Conservation (phyloP, 306 rosid genomes). For the Quercus agrifolia region DNA sequence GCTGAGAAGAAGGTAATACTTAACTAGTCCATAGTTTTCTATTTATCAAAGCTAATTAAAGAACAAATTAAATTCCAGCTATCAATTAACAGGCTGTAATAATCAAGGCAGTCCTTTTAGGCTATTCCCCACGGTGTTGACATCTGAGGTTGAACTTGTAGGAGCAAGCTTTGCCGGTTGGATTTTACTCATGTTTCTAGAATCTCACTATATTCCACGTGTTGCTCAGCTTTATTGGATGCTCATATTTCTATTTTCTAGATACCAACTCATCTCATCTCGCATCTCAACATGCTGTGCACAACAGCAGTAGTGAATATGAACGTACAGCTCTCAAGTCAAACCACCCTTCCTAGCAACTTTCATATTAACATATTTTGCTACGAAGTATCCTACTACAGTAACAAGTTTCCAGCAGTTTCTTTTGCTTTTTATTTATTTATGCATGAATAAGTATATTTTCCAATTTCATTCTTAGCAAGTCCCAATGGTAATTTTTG, state of each 20-base stretch:
- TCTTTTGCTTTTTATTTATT: too few species aligned
- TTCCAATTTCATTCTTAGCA: too few species aligned
- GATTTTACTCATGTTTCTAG: slow-evolving; percentile 13
- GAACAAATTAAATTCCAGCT: too few species aligned
- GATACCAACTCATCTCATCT: slow-evolving; percentile 14
- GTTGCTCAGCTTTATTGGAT: not conserved
- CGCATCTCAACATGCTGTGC: not conserved
- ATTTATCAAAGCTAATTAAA: too few species aligned
- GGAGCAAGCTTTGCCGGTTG: slow-evolving; percentile 22
- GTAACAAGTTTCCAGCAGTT: too few species aligned
- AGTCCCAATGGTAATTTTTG: rapidly evolving
- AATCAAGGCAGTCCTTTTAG: too few species aligned
- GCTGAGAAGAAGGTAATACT: too few species aligned
- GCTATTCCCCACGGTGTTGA: too few species aligned
- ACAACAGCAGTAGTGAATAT: not conserved
- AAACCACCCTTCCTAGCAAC: not conserved
- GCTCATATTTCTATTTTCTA: slow-evolving; percentile 6
- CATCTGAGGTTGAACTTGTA: not conserved
- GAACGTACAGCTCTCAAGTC: not conserved
- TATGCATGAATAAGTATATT: too few species aligned
- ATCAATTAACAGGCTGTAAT: too few species aligned
- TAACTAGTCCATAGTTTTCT: too few species aligned
- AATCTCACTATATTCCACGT: not conserved
- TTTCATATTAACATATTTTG: not conserved
- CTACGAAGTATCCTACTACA: too few species aligned